Percentiles rank a stretch among this genome's conserved stretches.
Conservation (phyloP, 2,329 filamentous ascomycete genomes). For the Neocucurbitaria cava region DNA sequence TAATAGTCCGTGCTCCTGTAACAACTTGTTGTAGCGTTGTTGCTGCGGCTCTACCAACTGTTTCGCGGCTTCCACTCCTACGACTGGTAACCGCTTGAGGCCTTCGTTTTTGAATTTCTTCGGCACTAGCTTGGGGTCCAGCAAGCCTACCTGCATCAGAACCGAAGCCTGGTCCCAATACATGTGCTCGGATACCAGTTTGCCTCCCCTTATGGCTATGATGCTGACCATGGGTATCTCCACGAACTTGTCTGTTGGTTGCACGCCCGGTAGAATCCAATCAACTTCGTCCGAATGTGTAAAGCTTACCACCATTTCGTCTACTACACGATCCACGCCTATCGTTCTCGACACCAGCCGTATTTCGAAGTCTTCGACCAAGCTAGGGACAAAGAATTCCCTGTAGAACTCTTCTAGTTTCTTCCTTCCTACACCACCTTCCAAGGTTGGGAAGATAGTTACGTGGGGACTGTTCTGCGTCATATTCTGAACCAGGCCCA, state of each 20-base stretch:
- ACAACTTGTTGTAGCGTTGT: constrained; percentile 50
- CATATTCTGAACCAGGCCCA: constrained; percentile 40
- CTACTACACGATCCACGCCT: constrained; percentile 64
- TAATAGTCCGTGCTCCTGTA: constrained; percentile 46
- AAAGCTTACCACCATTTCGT: constrained; percentile 64
- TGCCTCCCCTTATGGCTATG: constrained; percentile 60
- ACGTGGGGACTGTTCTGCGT: constrained; percentile 45
- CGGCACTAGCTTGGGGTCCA: constrained; percentile 62
- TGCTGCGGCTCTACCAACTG: constrained; percentile 52
- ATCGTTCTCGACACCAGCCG: constrained; percentile 63
- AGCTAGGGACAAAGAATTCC: constrained; percentile 61
- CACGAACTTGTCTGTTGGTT: constrained; percentile 62
- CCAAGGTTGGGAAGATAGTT: constrained; percentile 51
- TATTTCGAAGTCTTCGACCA: constrained; percentile 62
- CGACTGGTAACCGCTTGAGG: constrained; percentile 50
- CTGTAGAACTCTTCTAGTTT: constrained; percentile 61
- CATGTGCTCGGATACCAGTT: constrained; percentile 62
- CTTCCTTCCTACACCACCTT: constrained; percentile 52
- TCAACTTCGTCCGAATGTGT: constrained; percentile 63
- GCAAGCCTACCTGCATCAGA: constrained; percentile 61
- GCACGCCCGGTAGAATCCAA: constrained; percentile 65
- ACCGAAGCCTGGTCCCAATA: constrained; percentile 69
- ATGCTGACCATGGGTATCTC: constrained; percentile 64
- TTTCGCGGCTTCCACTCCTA: constrained; percentile 50
- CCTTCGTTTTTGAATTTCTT: constrained; percentile 48